Conservation (phyloP, 1,139 yeast genomes). For the Saccharomyces pastorianus region DNA sequence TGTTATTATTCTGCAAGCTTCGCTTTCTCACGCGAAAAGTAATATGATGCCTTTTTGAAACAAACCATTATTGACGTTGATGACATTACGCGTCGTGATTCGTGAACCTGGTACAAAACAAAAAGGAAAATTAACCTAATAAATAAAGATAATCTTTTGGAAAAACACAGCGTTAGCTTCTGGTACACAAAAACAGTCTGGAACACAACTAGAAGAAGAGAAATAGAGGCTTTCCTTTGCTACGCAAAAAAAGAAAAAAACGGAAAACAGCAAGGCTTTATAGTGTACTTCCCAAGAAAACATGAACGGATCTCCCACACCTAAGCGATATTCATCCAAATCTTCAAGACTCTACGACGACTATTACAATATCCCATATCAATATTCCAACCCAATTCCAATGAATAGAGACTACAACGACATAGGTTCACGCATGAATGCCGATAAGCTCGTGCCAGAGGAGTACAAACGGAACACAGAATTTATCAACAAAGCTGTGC, state of each 20-base stretch:
- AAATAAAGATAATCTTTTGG: not conserved
- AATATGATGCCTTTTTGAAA: not conserved
- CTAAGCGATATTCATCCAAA: constrained; percentile 16
- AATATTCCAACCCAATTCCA: not conserved
- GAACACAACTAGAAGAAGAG: constrained; percentile 3
- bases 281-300: not conserved
- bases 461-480: constrained; percentile 6
- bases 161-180: constrained; percentile 1
- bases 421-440: not conserved
- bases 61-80: not conserved
- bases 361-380: constrained; percentile 1
- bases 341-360: constrained; percentile 6
- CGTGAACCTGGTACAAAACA: not conserved
- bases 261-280: not conserved
- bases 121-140: not conserved
- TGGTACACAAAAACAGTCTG: constrained; percentile 2
- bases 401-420: not conserved
- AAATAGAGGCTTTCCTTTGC: not conserved
- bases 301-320: constrained; percentile 22
- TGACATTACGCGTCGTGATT: not conserved
- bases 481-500: constrained; percentile 3
- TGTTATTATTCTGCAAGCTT: not conserved
- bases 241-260: not conserved
- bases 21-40: not conserved
- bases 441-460: constrained; percentile 7